These are phyloP conservation scores for Microsporum ferrugineum DNA, from an alignment of 2,329 filamentous ascomycete species.

Conservation along the genomic window DNA sequence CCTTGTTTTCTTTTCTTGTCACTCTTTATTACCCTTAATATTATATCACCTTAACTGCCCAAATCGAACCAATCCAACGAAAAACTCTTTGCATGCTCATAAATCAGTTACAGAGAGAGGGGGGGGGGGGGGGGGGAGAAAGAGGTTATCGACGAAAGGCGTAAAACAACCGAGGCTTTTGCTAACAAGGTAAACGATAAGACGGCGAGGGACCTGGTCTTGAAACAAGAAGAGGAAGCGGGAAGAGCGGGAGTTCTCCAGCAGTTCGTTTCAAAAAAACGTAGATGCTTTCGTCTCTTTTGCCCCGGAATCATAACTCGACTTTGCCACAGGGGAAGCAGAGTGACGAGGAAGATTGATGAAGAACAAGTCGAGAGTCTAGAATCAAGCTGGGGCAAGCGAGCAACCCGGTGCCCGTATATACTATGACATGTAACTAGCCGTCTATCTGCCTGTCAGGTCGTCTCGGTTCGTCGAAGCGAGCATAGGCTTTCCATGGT, in stretches of 20 bases:
- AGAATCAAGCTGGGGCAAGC: not conserved
- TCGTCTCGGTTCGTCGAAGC: not conserved
- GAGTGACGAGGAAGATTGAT: not conserved
- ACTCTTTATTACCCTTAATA: not conserved
- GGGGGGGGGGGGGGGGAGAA: no score
- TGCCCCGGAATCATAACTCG: not conserved
- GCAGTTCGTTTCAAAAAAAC: not conserved
- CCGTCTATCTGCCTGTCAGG: not conserved
- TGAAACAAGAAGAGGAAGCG: not conserved
- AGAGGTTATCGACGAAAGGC: not conserved
- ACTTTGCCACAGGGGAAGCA: not conserved
- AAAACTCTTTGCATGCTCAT: no score
- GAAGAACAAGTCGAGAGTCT: not conserved
- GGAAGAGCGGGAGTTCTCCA: not conserved
- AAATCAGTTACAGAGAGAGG: no score
- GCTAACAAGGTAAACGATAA: not conserved
- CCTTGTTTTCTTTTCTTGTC: not conserved
- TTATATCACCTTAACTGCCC: not conserved
- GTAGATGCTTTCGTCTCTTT: no score
- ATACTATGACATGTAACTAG: not conserved
- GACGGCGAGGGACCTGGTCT: not conserved
- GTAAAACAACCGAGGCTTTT: not conserved
- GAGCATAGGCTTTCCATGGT: not conserved
- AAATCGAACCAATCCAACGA: not conserved
- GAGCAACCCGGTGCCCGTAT: not conserved